A percentile compares a stretch with the other conserved stretches of the same genome.
These are phyloP conservation scores for Penicillium longicatenatum DNA, from an alignment of 495 filamentous ascomycete species.

Conservation along the genomic window DNA sequence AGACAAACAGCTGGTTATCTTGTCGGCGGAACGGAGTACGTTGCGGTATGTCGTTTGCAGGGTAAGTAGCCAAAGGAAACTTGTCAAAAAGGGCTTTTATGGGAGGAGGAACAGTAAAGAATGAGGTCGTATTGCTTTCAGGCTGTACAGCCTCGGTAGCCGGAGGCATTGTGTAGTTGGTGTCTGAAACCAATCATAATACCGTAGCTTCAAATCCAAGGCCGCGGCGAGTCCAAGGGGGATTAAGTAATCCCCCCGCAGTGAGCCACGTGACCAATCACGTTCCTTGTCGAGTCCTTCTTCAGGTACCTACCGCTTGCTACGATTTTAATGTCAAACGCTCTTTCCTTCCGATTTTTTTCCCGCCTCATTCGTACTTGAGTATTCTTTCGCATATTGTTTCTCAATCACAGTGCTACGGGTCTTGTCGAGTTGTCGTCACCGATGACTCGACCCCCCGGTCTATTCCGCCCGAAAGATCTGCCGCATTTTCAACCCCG, in stretches of 20 bases:
- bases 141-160: conserved; percentile 26
- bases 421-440: conserved; percentile 4
- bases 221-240: conserved; percentile 4
- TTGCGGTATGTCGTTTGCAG: conserved; percentile 74
- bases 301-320: not conserved
- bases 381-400: not conserved
- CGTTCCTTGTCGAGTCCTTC: not conserved
- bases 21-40: conserved; percentile 51
- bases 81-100: conserved; percentile 80
- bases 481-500: conserved; percentile 6
- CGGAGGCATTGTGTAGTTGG: conserved; percentile 35
- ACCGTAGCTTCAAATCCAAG: not conserved
- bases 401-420: not conserved
- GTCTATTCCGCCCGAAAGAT: conserved; percentile 15
- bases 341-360: not conserved
- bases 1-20: conserved; percentile 74
- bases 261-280: not conserved
- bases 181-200: not conserved
- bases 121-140: conserved; percentile 28
- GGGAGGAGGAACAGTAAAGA: conserved; percentile 71
- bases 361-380: not conserved
- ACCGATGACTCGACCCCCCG: conserved; percentile 6
- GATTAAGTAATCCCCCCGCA: conserved; percentile 13
- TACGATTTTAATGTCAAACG: not conserved
- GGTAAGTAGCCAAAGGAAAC: conserved; percentile 78